phyloP scores from a whole-genome alignment of 2,329 filamentous ascomycete genomes.

The Colletotrichum chlorophyti region DNA sequence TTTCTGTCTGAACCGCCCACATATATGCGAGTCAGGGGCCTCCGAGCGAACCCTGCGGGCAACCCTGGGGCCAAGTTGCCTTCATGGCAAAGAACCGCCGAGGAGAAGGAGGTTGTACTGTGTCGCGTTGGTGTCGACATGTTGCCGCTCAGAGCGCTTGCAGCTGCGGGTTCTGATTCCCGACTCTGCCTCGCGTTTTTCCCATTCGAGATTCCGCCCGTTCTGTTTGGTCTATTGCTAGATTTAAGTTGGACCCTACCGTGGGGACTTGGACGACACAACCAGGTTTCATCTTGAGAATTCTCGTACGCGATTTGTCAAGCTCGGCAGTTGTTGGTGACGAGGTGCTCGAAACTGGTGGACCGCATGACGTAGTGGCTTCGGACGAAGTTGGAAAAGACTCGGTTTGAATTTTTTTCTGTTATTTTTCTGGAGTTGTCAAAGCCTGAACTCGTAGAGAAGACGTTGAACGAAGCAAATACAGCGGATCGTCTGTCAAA shows the following conservation, averaged over 20 bases:
- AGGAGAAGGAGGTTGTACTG: neutral
- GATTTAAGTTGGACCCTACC: conserved; percentile 20
- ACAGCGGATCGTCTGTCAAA: conserved; percentile 8
- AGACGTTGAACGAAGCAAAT: neutral
- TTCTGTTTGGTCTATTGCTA: neutral
- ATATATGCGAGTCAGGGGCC: conserved; percentile 23
- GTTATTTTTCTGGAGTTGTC: neutral
- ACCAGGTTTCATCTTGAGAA: conserved; percentile 28
- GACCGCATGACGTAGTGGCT: conserved; percentile 22
- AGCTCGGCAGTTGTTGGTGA: conserved; percentile 25
- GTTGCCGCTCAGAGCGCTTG: conserved; percentile 25
- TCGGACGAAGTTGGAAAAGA: neutral
- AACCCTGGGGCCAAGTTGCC: neutral
- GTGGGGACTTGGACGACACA: conserved; percentile 19
- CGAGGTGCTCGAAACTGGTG: conserved; percentile 1
- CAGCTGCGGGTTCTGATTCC: conserved; percentile 16
- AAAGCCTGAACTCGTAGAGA: neutral
- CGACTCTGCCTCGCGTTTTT: neutral
- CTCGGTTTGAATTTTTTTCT: neutral
- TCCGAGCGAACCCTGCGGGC: conserved; percentile 19
- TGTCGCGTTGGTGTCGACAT: neutral
- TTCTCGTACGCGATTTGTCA: conserved; percentile 27
- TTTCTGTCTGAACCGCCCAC: neutral
- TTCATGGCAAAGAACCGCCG: conserved; percentile 11
- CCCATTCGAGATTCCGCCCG: too few species aligned